A percentile compares a stretch with the other conserved stretches of the same genome.
Conservation (phyloP, 1,284 basidiomycete genomes). For the Fomitopsis betulina region DNA sequence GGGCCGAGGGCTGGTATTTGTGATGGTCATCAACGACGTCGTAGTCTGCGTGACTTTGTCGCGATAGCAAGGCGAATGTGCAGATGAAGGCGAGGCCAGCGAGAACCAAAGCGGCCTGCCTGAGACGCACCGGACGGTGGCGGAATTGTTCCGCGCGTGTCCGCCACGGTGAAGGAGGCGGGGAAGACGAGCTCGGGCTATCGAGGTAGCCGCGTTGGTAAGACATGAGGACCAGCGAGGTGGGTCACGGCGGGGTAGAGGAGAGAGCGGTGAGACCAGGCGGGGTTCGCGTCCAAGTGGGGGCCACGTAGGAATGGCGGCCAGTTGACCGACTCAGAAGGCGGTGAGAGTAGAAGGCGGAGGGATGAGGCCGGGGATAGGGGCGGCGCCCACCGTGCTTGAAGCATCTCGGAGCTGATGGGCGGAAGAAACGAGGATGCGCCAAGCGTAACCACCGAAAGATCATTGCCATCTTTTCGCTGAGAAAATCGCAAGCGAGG, state of each 20-base stretch:
- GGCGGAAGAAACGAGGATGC: no score
- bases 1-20: not conserved
- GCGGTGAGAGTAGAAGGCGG: not conserved
- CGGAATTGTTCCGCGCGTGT: conserved; percentile 10
- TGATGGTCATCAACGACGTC: not conserved
- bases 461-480: no score
- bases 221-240: conserved; percentile 6
- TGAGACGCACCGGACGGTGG: conserved; percentile 12
- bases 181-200: conserved; percentile 4
- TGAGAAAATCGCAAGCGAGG: no score
- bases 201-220: conserved; percentile 13
- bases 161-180: conserved; percentile 10
- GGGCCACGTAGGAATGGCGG: not conserved
- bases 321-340: not conserved
- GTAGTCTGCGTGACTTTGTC: conserved; percentile 3
- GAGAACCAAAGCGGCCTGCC: conserved; percentile 10
- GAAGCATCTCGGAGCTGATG: not conserved
- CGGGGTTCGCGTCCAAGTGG: not conserved
- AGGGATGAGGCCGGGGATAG: not conserved
- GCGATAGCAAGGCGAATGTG: conserved; percentile 11
- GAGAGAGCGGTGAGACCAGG: not conserved
- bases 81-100: conserved; percentile 9
- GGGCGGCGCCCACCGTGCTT: no score
- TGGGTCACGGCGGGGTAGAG: not conserved
- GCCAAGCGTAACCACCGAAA: no score